These are phyloP conservation scores for Talaromyces amestolkiae DNA, from an alignment of 2,329 filamentous ascomycete genomes.

Conservation along the genomic window DNA sequence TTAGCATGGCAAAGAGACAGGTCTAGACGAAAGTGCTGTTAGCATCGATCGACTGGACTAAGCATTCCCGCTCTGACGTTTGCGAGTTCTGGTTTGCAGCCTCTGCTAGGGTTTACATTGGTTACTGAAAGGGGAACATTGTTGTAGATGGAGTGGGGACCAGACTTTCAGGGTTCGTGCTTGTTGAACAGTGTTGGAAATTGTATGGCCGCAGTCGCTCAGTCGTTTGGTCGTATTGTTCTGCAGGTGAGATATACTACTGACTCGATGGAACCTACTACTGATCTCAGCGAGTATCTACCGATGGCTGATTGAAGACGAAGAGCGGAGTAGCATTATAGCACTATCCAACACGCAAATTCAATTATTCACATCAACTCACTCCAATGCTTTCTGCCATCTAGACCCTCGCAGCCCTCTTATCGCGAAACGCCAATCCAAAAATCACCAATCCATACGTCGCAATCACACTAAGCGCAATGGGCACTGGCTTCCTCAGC, in stretches of 20 bases:
- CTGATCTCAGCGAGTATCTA: background rate
- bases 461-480: conserved; percentile 74
- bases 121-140: conserved; percentile 1
- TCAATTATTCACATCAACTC: background rate
- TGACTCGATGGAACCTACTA: background rate
- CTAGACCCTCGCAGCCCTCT: conserved; percentile 23
- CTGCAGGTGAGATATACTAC: background rate
- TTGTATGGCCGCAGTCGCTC: background rate
- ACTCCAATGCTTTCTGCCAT: no score
- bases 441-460: conserved; percentile 76
- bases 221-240: background rate
- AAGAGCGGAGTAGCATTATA: conserved; percentile 4
- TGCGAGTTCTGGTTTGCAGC: background rate
- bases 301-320: background rate
- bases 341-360: background rate
- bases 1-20: background rate
- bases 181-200: background rate
- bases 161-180: background rate
- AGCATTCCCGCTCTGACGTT: background rate
- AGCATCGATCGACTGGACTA: background rate
- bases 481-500: conserved; percentile 78
- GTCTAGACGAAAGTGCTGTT: background rate
- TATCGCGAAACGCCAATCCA: conserved; percentile 61
- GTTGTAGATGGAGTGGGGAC: background rate
- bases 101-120: background rate